These are phyloP conservation scores for Penicillium sp. DNA, from an alignment of 2,329 filamentous ascomycete genomes.

Conservation along the genomic window DNA sequence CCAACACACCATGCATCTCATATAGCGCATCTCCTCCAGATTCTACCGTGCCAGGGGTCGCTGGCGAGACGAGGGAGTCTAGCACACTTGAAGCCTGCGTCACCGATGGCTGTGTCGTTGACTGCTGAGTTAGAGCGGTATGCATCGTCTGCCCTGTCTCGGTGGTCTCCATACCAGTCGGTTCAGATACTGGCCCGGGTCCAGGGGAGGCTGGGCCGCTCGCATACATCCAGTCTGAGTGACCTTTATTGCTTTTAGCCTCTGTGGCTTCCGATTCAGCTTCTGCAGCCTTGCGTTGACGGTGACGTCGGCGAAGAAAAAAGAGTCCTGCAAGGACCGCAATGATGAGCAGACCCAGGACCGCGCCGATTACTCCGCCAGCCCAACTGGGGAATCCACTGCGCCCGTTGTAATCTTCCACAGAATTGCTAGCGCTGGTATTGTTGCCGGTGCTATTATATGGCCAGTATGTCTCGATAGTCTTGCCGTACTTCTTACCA, in stretches of 20 bases:
- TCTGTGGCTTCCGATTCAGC: neutral
- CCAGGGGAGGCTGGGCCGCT: neutral
- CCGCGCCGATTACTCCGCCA: conserved; percentile 50
- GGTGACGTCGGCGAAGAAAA: conserved; percentile 18
- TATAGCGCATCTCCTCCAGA: conserved; percentile 3
- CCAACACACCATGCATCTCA: conserved; percentile 2
- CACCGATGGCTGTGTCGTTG: neutral
- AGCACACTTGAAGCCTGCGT: neutral
- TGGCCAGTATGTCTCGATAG: conserved; percentile 60
- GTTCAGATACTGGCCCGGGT: neutral
- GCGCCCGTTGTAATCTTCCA: conserved; percentile 9
- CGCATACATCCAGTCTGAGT: neutral
- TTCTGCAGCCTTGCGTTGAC: neutral
- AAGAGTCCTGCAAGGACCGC: conserved; percentile 13
- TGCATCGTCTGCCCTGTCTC: neutral
- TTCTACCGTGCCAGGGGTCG: conserved; percentile 3
- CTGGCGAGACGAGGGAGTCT: neutral
- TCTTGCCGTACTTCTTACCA: conserved; percentile 52
- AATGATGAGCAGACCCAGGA: conserved; percentile 21
- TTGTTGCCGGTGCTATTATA: conserved; percentile 41
- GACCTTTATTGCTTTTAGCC: neutral
- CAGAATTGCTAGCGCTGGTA: conserved; percentile 15
- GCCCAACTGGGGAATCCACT: conserved; percentile 55
- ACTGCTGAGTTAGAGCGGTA: neutral
- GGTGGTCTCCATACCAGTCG: neutral